phyloP scores from a whole-genome alignment of 2,329 filamentous ascomycete genomes.

The Rachicladosporium sp. region DNA sequence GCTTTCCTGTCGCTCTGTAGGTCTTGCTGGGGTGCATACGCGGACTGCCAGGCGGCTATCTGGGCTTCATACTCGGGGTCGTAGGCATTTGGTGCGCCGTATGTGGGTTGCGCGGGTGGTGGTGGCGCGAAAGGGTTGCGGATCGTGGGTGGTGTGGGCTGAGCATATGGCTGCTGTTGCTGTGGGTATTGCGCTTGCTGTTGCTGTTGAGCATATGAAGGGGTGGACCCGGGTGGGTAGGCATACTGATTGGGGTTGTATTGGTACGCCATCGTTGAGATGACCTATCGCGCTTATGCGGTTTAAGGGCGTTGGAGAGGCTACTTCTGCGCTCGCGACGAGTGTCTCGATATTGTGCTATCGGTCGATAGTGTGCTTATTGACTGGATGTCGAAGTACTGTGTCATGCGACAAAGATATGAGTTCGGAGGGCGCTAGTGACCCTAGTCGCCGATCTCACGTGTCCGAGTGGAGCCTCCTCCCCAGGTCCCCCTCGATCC shows the following conservation, averaged over 20 bases:
- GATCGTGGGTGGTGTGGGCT: slow-evolving; percentile 49
- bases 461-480: too few relatives aligned
- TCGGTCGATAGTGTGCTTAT: too few relatives aligned
- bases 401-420: too few relatives aligned
- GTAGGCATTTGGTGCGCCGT: slow-evolving; percentile 25
- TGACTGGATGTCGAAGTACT: too few relatives aligned
- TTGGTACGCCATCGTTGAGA: slow-evolving; percentile 3
- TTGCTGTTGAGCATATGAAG: slow-evolving; percentile 36
- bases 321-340: too few relatives aligned
- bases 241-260: slow-evolving; percentile 10
- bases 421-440: too few relatives aligned
- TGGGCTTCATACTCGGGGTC: slow-evolving; percentile 80
- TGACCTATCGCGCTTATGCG: background rate
- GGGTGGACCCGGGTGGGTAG: slow-evolving; percentile 15
- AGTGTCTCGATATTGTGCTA: too few relatives aligned
- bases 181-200: slow-evolving; percentile 14
- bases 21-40: slow-evolving; percentile 3
- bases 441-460: too few relatives aligned
- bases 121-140: slow-evolving; percentile 69
- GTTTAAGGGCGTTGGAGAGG: background rate
- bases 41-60: slow-evolving; percentile 85
- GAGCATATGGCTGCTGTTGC: slow-evolving; percentile 9
- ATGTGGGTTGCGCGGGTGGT: slow-evolving; percentile 23
- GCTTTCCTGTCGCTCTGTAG: background rate
- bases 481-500: too few relatives aligned